Base-by-base conservation (phyloP, 345 rosid species). In the Salix exigua region DNA sequence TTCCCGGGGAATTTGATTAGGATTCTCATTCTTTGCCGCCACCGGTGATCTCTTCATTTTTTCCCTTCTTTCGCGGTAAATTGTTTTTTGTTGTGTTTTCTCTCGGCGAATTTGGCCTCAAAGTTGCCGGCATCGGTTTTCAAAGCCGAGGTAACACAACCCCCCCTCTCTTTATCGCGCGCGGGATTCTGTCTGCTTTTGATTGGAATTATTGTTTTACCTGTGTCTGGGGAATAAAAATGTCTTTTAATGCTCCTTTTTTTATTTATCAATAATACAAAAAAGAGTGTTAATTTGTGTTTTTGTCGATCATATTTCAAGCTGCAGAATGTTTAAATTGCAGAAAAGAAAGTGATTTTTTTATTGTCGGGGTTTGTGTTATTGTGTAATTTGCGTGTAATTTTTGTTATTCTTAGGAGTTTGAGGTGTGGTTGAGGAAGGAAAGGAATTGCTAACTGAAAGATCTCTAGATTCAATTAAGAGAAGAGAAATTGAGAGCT, bases 401-500 rank as follows among this genome's bases (percentile, higher is more conserved):
- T 66, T 72, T 25, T 71, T 17, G 18, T 58, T 26, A n/a, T n/a
- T 77, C 19, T 44, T 28, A 65, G 58, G 79, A 58, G 83, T 40
- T 30, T 48, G 74, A 53, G 78, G 61, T 4, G 40, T 40, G 61
- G 80, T 75, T 58, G 33, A 72, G 73, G 68, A 75, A 51, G 63
- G 87, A 73, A 72, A 81, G 77, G 30, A 74, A 67, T 71, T 69
- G 38, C 53, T 1, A 28, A 75, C 44, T 38, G 66, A 73, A 68
- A 72, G 60, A 63, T 73, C 69, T 77, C 42, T 70, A 79, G 68
- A 78, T 72, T 77, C 44, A 26, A 78, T 25, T 0, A 21, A 40
- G 82, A 70, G 84, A 28, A 75, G 80, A 73, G 82, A 73, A 50
- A 53, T 83, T 73, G 70, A 64, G 78, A 75, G 70, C 46, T 65